Evolutionary conservation across 1,139 yeast species (phyloP), one percentile per base, ranked within the genome.

Genomic region (Yamadazyma diddensiae): DNA sequence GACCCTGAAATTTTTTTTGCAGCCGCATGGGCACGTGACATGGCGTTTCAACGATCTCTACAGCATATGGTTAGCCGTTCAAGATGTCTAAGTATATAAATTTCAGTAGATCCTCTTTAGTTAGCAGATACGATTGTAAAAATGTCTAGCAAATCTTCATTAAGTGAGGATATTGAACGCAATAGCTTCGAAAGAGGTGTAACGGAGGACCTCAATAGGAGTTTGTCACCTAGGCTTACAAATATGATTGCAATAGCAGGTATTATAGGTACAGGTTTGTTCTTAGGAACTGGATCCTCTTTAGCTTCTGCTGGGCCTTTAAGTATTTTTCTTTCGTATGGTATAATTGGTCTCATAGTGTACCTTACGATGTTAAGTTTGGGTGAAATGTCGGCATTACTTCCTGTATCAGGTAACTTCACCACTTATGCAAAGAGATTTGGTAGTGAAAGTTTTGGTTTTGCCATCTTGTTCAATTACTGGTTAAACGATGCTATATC

Each of bases 211-310:
- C 58, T 65, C 28, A 57, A 59, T 30, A 52, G 82, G 46, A 57
- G 71, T 18, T 55, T 76, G 40, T 53, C 66, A n/a, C 66, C 74
- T 1, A 58, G 82, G 29, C 78, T 74, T 39, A 63, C 78, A 33
- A 73, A 72, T 39, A 74, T 78, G 83, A 76, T 79, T 53, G 73
- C 83, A 24, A 63, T 79, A 36, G 84, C 82, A 3, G 85, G 85
- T 7, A 73, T 76, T 35, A 77, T 79, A 32, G 86, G 87, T 11
- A 77, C 87, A 3, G 92, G 92, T 35, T 58, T 82, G 32, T 70
- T 78, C 39, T 60, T 81, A 31, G 82, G 85, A 21, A 71, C 84
- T 0, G 82, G 84, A 4, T 70, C 68, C 33, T 72, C 84, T 4
- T 58, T 81, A 31, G 65, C 73, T 16, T 55, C 52, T 13, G 85